Percentiles rank a stretch among this genome's conserved stretches.
These are phyloP conservation scores for Lichtheimia corymbifera DNA, from an alignment of 371 early-diverging fungal genomes.

Conservation along the genomic window DNA sequence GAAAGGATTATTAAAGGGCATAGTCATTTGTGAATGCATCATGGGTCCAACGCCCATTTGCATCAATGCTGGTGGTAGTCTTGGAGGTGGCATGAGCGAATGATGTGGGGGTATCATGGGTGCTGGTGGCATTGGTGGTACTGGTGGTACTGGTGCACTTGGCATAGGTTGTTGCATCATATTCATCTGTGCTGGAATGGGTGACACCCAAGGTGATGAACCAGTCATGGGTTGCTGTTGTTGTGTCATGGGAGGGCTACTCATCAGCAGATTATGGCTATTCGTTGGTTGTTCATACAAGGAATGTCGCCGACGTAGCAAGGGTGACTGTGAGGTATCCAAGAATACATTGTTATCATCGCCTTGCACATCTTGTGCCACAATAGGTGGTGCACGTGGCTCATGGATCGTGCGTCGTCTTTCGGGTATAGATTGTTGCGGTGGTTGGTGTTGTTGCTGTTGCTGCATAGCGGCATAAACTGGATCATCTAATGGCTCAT, in stretches of 20 bases:
- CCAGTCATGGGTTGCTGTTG: too few relatives aligned
- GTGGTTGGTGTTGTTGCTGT: background rate
- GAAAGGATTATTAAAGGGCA: conserved; percentile 7
- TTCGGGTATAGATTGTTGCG: conserved; percentile 1
- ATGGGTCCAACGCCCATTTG: background rate
- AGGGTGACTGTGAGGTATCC: background rate
- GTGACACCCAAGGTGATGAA: background rate
- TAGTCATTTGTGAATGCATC: conserved; percentile 10
- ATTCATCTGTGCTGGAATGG: too few relatives aligned
- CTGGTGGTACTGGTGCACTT: too few relatives aligned
- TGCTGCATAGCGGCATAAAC: background rate
- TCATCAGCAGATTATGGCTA: conserved; percentile 4
- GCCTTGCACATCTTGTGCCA: too few relatives aligned
- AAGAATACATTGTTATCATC: too few relatives aligned
- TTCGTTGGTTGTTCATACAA: conserved; percentile 10
- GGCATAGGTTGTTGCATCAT: too few relatives aligned
- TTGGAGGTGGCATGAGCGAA: background rate
- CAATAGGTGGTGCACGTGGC: background rate
- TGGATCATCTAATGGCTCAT: conserved; percentile 10
- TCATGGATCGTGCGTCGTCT: background rate
- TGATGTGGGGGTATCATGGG: background rate
- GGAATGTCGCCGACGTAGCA: conserved; percentile 12
- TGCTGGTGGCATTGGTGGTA: conserved; percentile 10
- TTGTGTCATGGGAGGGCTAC: conserved; percentile 4
- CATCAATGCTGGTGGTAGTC: background rate